phyloP scores from a whole-genome alignment of 768 basidiomycete genomes.

The Termitomyces sp. region DNA sequence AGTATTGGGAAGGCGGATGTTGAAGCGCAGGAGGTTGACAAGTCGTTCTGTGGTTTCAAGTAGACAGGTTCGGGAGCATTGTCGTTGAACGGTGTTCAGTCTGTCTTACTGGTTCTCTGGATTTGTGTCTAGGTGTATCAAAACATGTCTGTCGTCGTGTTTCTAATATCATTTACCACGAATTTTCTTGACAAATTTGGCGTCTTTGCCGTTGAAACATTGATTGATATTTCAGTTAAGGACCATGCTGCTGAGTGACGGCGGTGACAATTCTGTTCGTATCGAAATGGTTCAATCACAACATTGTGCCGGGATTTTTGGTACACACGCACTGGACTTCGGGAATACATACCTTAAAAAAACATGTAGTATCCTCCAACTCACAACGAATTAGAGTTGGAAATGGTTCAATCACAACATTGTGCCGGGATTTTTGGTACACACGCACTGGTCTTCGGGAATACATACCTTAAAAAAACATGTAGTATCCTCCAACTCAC shows the following conservation, averaged over 20 bases:
- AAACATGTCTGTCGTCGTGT: background rate
- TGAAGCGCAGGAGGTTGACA: slow-evolving; percentile 4
- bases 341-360: no score
- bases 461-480: no score
- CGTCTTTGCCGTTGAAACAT: background rate
- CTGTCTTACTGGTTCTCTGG: background rate
- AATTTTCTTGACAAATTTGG: background rate
- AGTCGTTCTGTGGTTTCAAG: slow-evolving; percentile 16
- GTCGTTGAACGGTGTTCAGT: background rate
- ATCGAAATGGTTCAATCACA: background rate
- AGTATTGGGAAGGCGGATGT: slow-evolving; percentile 12
- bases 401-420: background rate
- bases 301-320: background rate
- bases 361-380: no score
- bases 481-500: no score
- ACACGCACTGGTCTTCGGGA: no score
- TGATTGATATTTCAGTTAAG: background rate
- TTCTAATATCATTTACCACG: background rate
- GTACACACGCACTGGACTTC: no score
- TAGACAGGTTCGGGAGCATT: background rate
- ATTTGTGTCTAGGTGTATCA: background rate
- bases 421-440: background rate
- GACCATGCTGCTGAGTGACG: background rate
- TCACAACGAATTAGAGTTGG: no score
- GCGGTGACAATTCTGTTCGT: background rate